These are phyloP conservation scores for Begonia masoniana DNA, from an alignment of 306 rosid genomes.

Conservation along the genomic window DNA sequence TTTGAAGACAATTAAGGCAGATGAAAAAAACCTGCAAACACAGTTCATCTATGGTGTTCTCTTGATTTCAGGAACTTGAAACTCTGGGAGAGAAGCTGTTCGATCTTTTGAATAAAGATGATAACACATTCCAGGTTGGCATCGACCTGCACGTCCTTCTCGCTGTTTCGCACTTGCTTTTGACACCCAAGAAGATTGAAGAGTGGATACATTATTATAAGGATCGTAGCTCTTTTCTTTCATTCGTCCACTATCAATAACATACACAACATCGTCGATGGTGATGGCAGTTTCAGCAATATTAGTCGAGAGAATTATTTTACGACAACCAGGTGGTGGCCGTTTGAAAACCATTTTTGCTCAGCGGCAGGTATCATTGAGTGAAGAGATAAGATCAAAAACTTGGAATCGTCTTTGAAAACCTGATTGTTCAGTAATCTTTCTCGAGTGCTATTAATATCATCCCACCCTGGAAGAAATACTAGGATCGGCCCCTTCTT, in stretches of 20 bases:
- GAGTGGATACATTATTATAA: conserved; percentile 65
- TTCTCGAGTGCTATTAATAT: conserved; percentile 61
- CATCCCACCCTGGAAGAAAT: conserved; percentile 98
- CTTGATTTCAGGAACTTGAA: conserved; percentile 84
- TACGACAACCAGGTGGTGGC: conserved; percentile 62
- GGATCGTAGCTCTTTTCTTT: conserved; percentile 94
- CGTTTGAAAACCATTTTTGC: conserved; percentile 68
- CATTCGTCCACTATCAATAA: conserved; percentile 82
- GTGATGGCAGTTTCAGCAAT: conserved; percentile 94
- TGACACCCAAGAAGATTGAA: conserved; percentile 94
- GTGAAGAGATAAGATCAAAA: conserved; percentile 54
- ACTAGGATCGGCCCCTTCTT: conserved; percentile 88
- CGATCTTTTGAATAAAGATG: conserved; percentile 63
- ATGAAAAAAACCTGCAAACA: conserved; percentile 73
- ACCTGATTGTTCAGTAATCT: conserved; percentile 37
- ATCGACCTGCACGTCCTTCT: conserved; percentile 96
- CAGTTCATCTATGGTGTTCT: conserved; percentile 91
- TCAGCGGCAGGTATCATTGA: conserved; percentile 71
- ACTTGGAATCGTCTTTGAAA: conserved; percentile 40
- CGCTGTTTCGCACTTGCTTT: conserved; percentile 96
- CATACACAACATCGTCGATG: conserved; percentile 90
- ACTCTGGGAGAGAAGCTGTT: conserved; percentile 59
- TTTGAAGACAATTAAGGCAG: conserved; percentile 2
- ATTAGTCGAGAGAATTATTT: conserved; percentile 86
- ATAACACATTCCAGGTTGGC: conserved; percentile 95